Conservation (phyloP, 495 filamentous ascomycete genomes). For the Lasiosphaeria miniovina region DNA sequence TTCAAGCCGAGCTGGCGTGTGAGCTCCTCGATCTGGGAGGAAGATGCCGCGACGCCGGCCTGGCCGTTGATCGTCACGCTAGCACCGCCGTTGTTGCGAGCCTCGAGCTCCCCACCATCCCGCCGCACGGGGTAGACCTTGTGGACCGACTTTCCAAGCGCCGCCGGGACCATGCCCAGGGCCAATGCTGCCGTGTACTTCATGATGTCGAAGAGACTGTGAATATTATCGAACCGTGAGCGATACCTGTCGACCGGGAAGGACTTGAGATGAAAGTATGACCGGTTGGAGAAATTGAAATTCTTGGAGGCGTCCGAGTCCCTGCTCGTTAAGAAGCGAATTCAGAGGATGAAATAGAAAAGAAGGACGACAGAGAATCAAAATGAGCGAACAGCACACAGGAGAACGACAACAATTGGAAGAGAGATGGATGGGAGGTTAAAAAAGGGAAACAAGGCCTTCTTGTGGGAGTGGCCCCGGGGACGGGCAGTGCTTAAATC, state of each 20-base stretch:
- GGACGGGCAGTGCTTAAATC: conserved; percentile 42
- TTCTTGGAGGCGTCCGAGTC: conserved; percentile 39
- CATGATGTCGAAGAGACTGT: conserved; percentile 45
- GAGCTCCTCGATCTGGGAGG: conserved; percentile 25
- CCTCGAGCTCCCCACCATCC: conserved; percentile 10
- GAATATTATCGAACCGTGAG: conserved; percentile 9
- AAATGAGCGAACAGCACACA: conserved; percentile 37
- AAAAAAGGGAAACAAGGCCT: conserved; percentile 28
- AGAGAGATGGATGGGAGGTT: conserved; percentile 18
- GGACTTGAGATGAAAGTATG: conserved; percentile 15
- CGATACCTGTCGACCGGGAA: conserved; percentile 3
- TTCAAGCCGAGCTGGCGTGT: conserved; percentile 25
- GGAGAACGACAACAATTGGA: conserved; percentile 22
- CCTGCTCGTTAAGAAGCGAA: conserved; percentile 54
- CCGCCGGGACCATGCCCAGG: conserved; percentile 48
- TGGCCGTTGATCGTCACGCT: conserved; percentile 13
- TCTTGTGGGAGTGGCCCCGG: conserved; percentile 20
- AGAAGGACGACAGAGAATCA: conserved; percentile 35
- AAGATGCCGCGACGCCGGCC: conserved; percentile 14
- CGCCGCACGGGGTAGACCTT: conserved; percentile 41
- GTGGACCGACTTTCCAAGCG: conserved; percentile 46
- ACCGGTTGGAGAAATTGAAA: conserved; percentile 22
- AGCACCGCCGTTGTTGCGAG: conserved; percentile 6
- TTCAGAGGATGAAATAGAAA: conserved; percentile 25
- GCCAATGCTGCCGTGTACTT: conserved; percentile 50